phyloP scores from a whole-genome alignment of 75 land plant species.

The Sequoia sempervirens region DNA sequence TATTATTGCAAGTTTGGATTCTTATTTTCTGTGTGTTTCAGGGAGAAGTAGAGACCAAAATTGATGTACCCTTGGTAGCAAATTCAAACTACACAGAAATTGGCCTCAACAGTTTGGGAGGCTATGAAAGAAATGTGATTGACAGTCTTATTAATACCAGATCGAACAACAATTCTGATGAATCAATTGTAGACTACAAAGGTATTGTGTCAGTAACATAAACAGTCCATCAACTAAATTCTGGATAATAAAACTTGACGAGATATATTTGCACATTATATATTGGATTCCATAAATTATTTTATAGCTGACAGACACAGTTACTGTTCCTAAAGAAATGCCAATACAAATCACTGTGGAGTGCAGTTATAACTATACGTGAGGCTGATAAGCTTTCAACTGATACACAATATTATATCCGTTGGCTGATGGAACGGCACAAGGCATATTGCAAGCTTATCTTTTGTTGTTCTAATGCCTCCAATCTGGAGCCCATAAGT shows the following conservation, averaged over 20 bases:
- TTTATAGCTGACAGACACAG: too few species aligned
- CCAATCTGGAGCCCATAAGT: constrained; percentile 24
- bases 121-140: constrained; percentile 38
- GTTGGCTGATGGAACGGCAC: constrained; percentile 32
- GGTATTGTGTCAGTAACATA: background rate
- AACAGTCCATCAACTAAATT: too few species aligned
- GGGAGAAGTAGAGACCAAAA: constrained; percentile 20
- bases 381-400: constrained; percentile 35
- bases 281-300: too few species aligned
- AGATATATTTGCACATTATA: too few species aligned
- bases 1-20: too few species aligned
- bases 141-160: constrained; percentile 10
- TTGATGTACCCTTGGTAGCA: constrained; percentile 18
- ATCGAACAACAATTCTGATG: background rate
- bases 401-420: constrained; percentile 32
- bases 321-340: background rate
- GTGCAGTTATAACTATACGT: constrained; percentile 29
- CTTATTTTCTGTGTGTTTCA: constrained; percentile 1
- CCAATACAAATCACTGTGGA: background rate
- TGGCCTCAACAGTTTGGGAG: constrained; percentile 24
- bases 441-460: constrained; percentile 23
- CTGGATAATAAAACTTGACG: too few species aligned
- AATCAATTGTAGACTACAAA: background rate
- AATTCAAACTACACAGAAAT: constrained; percentile 28
- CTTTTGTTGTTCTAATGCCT: constrained; percentile 37